A percentile compares a stretch with the other conserved stretches of the same genome.
Evolutionary conservation across 2,329 filamentous ascomycete species (phyloP).

Genomic region (Neocatenulostroma microsporum): DNA sequence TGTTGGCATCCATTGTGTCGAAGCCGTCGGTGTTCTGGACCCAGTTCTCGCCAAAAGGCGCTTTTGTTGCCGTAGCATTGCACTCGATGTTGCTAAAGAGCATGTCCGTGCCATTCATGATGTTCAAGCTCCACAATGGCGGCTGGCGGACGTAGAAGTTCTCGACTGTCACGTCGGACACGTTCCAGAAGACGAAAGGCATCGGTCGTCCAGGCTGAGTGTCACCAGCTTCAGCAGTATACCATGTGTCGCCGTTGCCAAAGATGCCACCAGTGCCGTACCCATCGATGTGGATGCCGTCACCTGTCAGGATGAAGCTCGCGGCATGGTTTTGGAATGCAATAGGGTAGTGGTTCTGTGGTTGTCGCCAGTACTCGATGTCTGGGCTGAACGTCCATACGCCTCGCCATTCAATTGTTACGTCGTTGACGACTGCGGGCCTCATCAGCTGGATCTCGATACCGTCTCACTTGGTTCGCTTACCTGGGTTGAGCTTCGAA

Average conservation of each 20-base stretch:
- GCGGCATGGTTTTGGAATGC: conserved; percentile 51
- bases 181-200: conserved; percentile 54
- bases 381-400: conserved; percentile 46
- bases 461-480: too few species aligned
- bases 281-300: conserved; percentile 46
- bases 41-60: conserved; percentile 48
- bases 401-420: conserved; percentile 46
- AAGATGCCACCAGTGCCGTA: conserved; percentile 47
- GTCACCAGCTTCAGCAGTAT: conserved; percentile 39
- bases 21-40: conserved; percentile 53
- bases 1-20: conserved; percentile 48
- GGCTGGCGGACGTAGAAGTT: conserved; percentile 47
- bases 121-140: conserved; percentile 48
- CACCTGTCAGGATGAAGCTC: conserved; percentile 45
- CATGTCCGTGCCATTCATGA: conserved; percentile 52
- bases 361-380: conserved; percentile 48
- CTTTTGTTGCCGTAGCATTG: conserved; percentile 45
- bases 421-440: conserved; percentile 37
- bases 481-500: conserved; percentile 40
- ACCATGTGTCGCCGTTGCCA: conserved; percentile 50
- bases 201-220: conserved; percentile 47
- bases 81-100: conserved; percentile 44
- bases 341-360: conserved; percentile 47
- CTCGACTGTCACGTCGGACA: conserved; percentile 46
- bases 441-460: too few species aligned